Base-by-base conservation (phyloP, 139 green algal genomes). In the Chlorella sp. region DNA sequence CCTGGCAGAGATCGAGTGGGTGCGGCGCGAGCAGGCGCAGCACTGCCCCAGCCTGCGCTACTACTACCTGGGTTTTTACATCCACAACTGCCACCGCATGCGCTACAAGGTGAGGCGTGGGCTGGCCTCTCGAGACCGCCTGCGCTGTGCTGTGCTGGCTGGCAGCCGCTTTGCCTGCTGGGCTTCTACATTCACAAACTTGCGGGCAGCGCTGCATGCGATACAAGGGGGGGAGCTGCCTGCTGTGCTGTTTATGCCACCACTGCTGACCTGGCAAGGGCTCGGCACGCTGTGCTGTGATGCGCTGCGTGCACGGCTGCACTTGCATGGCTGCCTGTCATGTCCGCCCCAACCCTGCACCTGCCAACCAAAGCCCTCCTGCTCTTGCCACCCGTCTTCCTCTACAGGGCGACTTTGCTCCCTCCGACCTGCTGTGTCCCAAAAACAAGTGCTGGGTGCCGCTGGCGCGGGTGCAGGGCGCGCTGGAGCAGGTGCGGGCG, bases 31-130 rank as follows among this genome's bases (percentile, higher is more conserved):
- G 51, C n/a, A 75, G 18, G 87, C 84, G 21, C 38, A 78, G 34
- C 67, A 44, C 55, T 88, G 71, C 68, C 87, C 91, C 15, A 41
- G 84, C 21, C 91, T 99, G 64, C 83, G 87, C 18, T 98, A 95
- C 83, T 98, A 98, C 90, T 98, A 98, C 88, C 93, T 98, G 72
- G 97, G 96, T 47, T 99, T 93, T 88, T 99, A 98, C 94, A 97
- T 99, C 62, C 95, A 98, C 89, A 94, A 78, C 67, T 99, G 97
- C 92, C 90, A 91, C 65, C 98, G 98, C 91, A 98, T 99, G 96
- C 87, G 86, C 36, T 94, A 94, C 87, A 97, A 97, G 87, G 92
- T 86, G 82, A 25, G 67, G 32, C 13, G 18, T 60, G n/a, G n/a
- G n/a, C n/a, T n/a, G n/a, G n/a, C n/a, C 51, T 60, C 9, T 51